Conservation (phyloP, 2,329 filamentous ascomycete species). For the Epichloe festucae region DNA sequence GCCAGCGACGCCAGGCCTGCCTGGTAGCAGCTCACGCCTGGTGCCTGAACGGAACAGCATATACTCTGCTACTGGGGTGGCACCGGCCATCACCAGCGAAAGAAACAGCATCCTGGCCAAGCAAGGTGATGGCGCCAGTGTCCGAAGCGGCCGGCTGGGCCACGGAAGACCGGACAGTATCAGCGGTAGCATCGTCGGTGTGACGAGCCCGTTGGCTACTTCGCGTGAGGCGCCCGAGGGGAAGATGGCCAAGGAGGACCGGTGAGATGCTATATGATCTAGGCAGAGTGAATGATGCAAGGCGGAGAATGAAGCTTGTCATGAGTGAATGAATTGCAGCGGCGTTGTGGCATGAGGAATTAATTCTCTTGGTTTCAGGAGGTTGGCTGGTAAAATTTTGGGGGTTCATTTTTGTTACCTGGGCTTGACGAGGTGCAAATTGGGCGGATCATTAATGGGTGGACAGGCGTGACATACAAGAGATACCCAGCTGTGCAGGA, state of each 20-base stretch:
- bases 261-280: conserved; percentile 11
- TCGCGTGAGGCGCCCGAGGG: conserved; percentile 32
- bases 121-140: conserved; percentile 58
- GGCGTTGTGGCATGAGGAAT: conserved; percentile 1
- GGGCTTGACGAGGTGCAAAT: background rate
- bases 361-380: background rate
- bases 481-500: conserved; percentile 7
- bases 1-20: conserved; percentile 36
- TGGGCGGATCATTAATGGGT: background rate
- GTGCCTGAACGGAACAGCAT: conserved; percentile 60
- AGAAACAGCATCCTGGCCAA: conserved; percentile 70
- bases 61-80: conserved; percentile 62
- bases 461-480: conserved; percentile 2
- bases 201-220: conserved; percentile 50
- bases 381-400: background rate
- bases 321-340: conserved; percentile 1
- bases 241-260: conserved; percentile 19
- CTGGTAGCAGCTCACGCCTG: conserved; percentile 33
- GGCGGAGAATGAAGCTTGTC: background rate
- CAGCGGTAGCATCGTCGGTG: conserved; percentile 56
- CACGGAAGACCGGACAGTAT: conserved; percentile 76
- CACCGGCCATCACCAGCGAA: conserved; percentile 56
- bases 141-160: conserved; percentile 63
- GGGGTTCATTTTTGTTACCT: background rate
- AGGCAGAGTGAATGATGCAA: conserved; percentile 8